Conservation (phyloP, 495 filamentous ascomycete genomes). For the Podospora pseudopauciseta region DNA sequence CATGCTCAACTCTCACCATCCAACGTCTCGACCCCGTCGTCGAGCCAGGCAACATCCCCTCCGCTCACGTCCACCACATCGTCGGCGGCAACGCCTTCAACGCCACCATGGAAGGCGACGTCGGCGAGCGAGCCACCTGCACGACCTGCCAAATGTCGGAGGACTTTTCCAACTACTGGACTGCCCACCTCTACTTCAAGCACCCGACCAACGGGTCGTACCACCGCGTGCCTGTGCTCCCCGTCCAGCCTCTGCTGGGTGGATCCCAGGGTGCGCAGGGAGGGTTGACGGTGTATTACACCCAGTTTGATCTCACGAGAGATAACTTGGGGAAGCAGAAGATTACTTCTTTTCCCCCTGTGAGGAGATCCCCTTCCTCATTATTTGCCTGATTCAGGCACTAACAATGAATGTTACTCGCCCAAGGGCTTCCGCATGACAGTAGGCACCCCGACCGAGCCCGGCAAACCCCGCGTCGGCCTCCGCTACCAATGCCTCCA, state of each 20-base stretch:
- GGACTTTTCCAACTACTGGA: conserved; percentile 39
- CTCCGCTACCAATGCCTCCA: conserved; percentile 45
- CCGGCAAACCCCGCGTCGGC: conserved; percentile 35
- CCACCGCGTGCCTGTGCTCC: conserved; percentile 36
- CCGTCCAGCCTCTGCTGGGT: conserved; percentile 41
- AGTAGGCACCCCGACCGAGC: conserved; percentile 42
- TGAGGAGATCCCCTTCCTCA: background rate
- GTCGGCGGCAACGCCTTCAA: conserved; percentile 51
- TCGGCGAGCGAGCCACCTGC: conserved; percentile 38
- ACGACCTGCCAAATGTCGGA: conserved; percentile 30
- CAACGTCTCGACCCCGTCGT: conserved; percentile 47
- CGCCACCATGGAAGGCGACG: conserved; percentile 47
- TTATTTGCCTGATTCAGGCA: no score
- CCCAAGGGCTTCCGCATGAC: conserved; percentile 47
- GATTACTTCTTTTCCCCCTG: conserved; percentile 43
- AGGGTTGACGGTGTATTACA: conserved; percentile 46
- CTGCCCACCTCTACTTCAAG: conserved; percentile 46
- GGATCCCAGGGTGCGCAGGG: conserved; percentile 42
- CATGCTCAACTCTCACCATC: conserved; percentile 23
- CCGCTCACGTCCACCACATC: conserved; percentile 48
- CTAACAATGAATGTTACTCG: background rate
- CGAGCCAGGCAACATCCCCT: conserved; percentile 37
- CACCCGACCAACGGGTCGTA: conserved; percentile 47
- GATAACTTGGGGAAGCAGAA: conserved; percentile 32
- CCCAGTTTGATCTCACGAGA: conserved; percentile 38